Percentiles rank a stretch among this genome's conserved stretches.
Evolutionary conservation across 2,329 filamentous ascomycete genomes (phyloP).

Genomic region (Arthroderma sp.): DNA sequence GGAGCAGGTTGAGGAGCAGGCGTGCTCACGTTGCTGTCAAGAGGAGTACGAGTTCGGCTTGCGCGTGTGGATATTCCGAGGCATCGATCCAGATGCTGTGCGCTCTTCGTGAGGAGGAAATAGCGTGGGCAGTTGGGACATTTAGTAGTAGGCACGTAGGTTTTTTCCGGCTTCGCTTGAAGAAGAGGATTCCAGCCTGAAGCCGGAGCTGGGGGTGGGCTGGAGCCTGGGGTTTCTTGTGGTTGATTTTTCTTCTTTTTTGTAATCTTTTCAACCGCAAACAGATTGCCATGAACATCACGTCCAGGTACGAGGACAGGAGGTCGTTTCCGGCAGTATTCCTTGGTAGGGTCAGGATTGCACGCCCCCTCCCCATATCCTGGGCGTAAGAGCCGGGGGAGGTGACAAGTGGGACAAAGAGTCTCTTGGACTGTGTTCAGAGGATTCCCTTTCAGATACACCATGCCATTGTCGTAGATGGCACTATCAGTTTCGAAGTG

Average conservation of each 20-base stretch:
- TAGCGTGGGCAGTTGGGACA: slow-evolving; percentile 50
- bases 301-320: slow-evolving; percentile 45
- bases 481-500: slow-evolving; percentile 39
- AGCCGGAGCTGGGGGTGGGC: slow-evolving; percentile 23
- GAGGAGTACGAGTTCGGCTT: slow-evolving; percentile 30
- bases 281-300: slow-evolving; percentile 47
- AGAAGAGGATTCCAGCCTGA: slow-evolving; percentile 17
- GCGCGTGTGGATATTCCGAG: slow-evolving; percentile 44
- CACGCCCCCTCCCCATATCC: slow-evolving; percentile 38
- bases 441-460: slow-evolving; percentile 44
- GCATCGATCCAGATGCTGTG: slow-evolving; percentile 49
- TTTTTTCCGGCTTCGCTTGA: slow-evolving; percentile 17
- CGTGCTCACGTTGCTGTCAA: slow-evolving; percentile 31
- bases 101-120: slow-evolving; percentile 47
- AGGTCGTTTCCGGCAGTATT: slow-evolving; percentile 49
- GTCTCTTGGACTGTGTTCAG: slow-evolving; percentile 47
- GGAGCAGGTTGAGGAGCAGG: slow-evolving; percentile 7
- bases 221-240: slow-evolving; percentile 23
- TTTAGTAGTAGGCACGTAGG: slow-evolving; percentile 31
- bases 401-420: slow-evolving; percentile 46
- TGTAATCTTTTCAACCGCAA: slow-evolving; percentile 31
- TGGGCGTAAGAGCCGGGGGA: slow-evolving; percentile 47
- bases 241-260: slow-evolving; percentile 33
- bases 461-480: slow-evolving; percentile 39
- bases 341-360: slow-evolving; percentile 34